Percentiles rank a stretch among this genome's conserved stretches.
phyloP scores from a whole-genome alignment of 495 filamentous ascomycete genomes.

The Amphirosellinia nigrospora region DNA sequence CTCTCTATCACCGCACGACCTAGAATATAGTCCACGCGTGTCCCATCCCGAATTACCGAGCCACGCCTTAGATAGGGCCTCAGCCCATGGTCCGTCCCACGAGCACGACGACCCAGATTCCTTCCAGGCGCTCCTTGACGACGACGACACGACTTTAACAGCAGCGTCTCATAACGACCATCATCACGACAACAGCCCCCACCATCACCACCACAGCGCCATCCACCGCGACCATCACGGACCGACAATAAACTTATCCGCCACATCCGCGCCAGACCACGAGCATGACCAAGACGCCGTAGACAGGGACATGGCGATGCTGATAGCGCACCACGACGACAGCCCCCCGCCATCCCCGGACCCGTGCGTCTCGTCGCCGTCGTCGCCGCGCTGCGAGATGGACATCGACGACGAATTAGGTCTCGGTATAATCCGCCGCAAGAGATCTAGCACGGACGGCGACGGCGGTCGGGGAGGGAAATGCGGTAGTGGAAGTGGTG shows the following conservation, averaged over 20 bases:
- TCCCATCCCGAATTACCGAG: constrained; percentile 13
- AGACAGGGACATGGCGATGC: constrained; percentile 59
- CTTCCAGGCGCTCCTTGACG: constrained; percentile 54
- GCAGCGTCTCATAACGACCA: constrained; percentile 11
- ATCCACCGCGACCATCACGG: constrained; percentile 23
- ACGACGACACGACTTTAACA: constrained; percentile 8
- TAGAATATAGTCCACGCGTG: constrained; percentile 31
- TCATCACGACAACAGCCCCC: background rate
- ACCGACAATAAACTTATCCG: too few relatives aligned
- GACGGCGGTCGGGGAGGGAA: constrained; percentile 17
- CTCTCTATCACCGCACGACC: constrained; percentile 27
- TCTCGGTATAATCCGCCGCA: constrained; percentile 1
- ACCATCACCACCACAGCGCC: constrained; percentile 29
- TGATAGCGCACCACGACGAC: constrained; percentile 51
- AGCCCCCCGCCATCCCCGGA: constrained; percentile 66
- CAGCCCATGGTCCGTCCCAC: constrained; percentile 32
- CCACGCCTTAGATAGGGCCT: constrained; percentile 4
- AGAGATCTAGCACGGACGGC: background rate
- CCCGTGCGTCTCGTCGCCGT: constrained; percentile 66
- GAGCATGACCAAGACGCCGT: constrained; percentile 46
- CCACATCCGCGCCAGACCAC: too few relatives aligned
- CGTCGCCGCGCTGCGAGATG: constrained; percentile 63
- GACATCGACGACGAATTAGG: constrained; percentile 26
- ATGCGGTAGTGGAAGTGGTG: constrained; percentile 14
- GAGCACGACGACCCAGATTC: constrained; percentile 41